These are phyloP conservation scores for Trametopsis cervina DNA, from an alignment of 768 basidiomycete species.

Conservation along the genomic window DNA sequence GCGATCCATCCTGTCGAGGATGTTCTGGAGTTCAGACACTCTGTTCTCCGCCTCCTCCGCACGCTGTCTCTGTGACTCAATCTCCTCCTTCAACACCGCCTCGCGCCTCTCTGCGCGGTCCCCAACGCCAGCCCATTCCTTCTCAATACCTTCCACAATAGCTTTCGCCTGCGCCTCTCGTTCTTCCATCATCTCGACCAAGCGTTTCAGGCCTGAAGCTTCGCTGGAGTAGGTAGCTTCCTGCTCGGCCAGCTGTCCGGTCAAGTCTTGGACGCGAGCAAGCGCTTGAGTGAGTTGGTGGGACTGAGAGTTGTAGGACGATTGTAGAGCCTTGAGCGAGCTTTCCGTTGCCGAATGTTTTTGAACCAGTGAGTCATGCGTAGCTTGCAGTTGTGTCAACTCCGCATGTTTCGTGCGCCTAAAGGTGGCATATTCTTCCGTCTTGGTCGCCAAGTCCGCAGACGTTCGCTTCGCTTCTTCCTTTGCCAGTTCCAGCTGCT, in stretches of 20 bases:
- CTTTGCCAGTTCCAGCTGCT: conserved; percentile 74
- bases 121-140: conserved; percentile 71
- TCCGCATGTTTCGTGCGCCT: conserved; percentile 78
- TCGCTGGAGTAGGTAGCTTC: conserved; percentile 80
- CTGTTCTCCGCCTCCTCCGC: conserved; percentile 69
- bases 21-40: conserved; percentile 62
- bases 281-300: conserved; percentile 76
- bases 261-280: conserved; percentile 65
- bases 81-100: conserved; percentile 56
- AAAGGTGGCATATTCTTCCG: conserved; percentile 80
- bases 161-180: conserved; percentile 80
- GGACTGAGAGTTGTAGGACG: conserved; percentile 61
- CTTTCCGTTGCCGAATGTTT: conserved; percentile 59
- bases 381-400: conserved; percentile 64
- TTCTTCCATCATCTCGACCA: conserved; percentile 82
- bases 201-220: conserved; percentile 60
- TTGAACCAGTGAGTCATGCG: conserved; percentile 67
- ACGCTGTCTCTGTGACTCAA: conserved; percentile 61
- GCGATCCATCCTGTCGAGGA: conserved; percentile 63
- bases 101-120: conserved; percentile 66
- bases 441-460: conserved; percentile 60
- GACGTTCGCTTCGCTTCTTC: conserved; percentile 69
- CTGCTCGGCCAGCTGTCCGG: conserved; percentile 75
- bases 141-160: conserved; percentile 76
- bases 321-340: conserved; percentile 66